phyloP scores from a whole-genome alignment of 495 filamentous ascomycete genomes.

The Neurospora sp. region DNA sequence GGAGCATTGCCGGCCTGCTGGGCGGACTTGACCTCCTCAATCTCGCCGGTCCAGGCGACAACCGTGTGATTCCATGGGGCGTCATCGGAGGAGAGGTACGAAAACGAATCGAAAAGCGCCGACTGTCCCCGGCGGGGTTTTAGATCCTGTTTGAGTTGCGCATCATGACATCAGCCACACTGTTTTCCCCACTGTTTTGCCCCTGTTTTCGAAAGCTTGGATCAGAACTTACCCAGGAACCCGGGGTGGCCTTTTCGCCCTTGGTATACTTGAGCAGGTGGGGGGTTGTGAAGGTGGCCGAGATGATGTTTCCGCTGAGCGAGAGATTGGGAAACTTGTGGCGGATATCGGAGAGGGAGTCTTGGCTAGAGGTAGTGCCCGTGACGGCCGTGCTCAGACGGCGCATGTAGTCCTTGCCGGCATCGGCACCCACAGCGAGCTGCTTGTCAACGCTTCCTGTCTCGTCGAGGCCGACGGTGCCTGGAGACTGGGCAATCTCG shows the following conservation, averaged over 20 bases:
- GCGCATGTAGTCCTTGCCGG: slow-evolving; percentile 51
- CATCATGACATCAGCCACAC: slow-evolving; percentile 22
- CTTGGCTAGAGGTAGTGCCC: slow-evolving; percentile 18
- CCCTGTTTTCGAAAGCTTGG: neutral
- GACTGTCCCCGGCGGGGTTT: slow-evolving; percentile 72
- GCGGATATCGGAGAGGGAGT: slow-evolving; percentile 46
- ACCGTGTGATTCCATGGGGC: slow-evolving; percentile 77
- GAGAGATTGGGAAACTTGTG: slow-evolving; percentile 55
- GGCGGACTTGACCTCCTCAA: slow-evolving; percentile 43
- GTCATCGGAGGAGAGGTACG: slow-evolving; percentile 65
- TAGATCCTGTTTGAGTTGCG: slow-evolving; percentile 43
- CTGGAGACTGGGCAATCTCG: slow-evolving; percentile 14
- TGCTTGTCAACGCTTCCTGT: slow-evolving; percentile 31
- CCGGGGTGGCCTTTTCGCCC: slow-evolving; percentile 18
- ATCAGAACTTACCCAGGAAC: neutral
- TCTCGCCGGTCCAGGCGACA: slow-evolving; percentile 89
- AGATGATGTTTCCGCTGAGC: slow-evolving; percentile 76
- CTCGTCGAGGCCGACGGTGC: slow-evolving; percentile 1
- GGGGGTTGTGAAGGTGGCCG: slow-evolving; percentile 76
- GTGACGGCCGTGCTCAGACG: slow-evolving; percentile 47
- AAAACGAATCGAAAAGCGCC: slow-evolving; percentile 79
- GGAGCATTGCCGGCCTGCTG: slow-evolving; percentile 33
- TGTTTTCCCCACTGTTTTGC: neutral
- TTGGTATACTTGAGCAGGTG: slow-evolving; percentile 58
- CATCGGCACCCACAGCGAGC: slow-evolving; percentile 40